These are phyloP conservation scores for Coemansia interrupta DNA, from an alignment of 192 early-diverging fungal species.

Conservation along the genomic window DNA sequence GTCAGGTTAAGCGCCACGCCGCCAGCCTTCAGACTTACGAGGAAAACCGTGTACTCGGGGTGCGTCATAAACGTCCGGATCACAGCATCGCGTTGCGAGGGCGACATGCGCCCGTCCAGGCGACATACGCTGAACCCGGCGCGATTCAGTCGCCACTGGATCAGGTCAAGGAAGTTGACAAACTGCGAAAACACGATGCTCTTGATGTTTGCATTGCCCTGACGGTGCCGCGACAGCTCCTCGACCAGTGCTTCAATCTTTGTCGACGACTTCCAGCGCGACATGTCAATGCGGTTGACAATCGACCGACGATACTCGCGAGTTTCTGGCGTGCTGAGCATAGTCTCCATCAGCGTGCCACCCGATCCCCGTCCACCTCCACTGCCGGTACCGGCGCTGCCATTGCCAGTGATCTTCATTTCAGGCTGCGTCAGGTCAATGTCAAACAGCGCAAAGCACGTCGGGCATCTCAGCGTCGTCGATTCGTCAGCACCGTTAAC, in stretches of 20 bases:
- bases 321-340: constrained; percentile 52
- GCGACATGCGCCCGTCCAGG: constrained; percentile 86
- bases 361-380: not conserved
- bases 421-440: constrained; percentile 71
- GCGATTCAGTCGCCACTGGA: constrained; percentile 84
- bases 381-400: not conserved
- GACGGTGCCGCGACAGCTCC: constrained; percentile 71
- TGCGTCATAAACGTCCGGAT: constrained; percentile 74
- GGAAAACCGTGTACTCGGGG: constrained; percentile 56
- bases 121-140: constrained; percentile 73
- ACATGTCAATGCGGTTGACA: constrained; percentile 87
- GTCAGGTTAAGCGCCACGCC: constrained; percentile 75
- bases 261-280: constrained; percentile 81
- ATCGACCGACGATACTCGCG: constrained; percentile 65
- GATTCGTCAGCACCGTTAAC: constrained; percentile 40
- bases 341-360: constrained; percentile 40
- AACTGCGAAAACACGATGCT: constrained; percentile 81
- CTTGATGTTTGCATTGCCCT: constrained; percentile 76
- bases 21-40: constrained; percentile 68
- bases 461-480: constrained; percentile 62
- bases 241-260: constrained; percentile 95
- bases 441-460: constrained; percentile 69
- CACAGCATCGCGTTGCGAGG: constrained; percentile 67
- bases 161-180: constrained; percentile 83
- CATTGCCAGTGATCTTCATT: constrained; percentile 12